Conservation (phyloP, 2,329 filamentous ascomycete species). For the Pyrenochaeta sp. region DNA sequence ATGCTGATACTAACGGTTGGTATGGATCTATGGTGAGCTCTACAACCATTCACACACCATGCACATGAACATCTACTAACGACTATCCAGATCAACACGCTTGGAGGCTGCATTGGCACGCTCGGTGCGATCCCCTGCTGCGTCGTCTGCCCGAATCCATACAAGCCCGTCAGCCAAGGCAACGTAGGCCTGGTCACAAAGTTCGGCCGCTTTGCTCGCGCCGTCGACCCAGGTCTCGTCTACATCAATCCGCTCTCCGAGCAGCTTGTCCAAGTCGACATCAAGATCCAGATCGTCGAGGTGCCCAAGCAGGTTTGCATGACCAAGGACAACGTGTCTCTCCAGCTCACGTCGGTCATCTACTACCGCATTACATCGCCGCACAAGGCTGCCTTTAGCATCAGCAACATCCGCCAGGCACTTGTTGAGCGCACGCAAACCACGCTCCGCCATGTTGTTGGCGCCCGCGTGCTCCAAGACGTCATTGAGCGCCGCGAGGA, state of each 20-base stretch:
- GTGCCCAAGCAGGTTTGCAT: constrained; percentile 97
- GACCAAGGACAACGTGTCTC: constrained; percentile 98
- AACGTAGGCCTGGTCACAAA: constrained; percentile 95
- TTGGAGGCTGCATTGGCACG: constrained; percentile 79
- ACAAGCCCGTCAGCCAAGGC: constrained; percentile 89
- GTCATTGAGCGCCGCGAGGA: constrained; percentile 98
- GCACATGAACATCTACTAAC: constrained; percentile 3
- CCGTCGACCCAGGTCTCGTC: constrained; percentile 94
- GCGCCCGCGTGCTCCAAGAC: constrained; percentile 93
- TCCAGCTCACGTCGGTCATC: constrained; percentile 94
- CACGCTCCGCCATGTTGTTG: constrained; percentile 94
- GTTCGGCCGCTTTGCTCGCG: constrained; percentile 93
- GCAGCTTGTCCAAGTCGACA: constrained; percentile 88
- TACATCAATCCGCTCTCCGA: constrained; percentile 97
- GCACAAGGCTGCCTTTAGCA: constrained; percentile 97
- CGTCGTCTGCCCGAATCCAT: constrained; percentile 91
- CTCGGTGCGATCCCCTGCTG: constrained; percentile 91
- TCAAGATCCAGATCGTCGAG: constrained; percentile 99
- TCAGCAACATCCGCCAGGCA: constrained; percentile 93
- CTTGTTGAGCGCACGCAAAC: constrained; percentile 98
- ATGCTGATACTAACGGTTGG: constrained; percentile 81
- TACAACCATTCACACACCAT: not conserved
- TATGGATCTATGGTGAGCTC: constrained; percentile 74
- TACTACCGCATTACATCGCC: constrained; percentile 98
- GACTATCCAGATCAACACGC: constrained; percentile 66